Evolutionary conservation across 768 basidiomycete genomes (phyloP), one percentile per base, ranked within the genome.

Genomic region (Lactifluus piperatus): DNA sequence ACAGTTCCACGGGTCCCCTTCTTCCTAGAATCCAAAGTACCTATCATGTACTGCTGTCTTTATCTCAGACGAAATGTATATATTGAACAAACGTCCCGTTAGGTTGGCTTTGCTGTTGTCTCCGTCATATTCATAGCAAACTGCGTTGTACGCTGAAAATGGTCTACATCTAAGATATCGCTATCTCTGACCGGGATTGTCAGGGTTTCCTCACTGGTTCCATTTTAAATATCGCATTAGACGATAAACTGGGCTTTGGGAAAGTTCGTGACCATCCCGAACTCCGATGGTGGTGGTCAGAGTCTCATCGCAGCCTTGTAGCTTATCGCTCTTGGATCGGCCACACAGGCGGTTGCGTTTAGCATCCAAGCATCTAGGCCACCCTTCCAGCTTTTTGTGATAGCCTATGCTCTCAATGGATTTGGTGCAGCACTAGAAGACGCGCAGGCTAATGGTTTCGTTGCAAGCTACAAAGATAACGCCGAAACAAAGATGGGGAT

Each of bases 1-100:
- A 90, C 68, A 84, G 83, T 13, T 78, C 83, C 0, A 80, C 81
- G 14, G 90, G 90, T 1, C 88, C 90, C 1, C 70, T 93, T 20
- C 70, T 92, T 5, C 89, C 87, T 1, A 76, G 82, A 11, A 83
- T 92, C 49, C 88, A 87, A 68, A 68, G 70, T 7, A 77, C 80
- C 67, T 80, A 79, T 67, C 72, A 74, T 64, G 80, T 79, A 64
- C 20, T 16, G 26, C 20, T 16, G 26, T 51, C 37, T 54, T 18
- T 20, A 37, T 26, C 22, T 41, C 32, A 8, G 34, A 2, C 32
- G 13, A 10, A 4, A 4, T 36, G 26, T 2, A 24, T 27, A 7
- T 53, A 51, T 44, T 50, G 36, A 54, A 45, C 62, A 36, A 48
- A 37, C 20, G 13, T 26, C 50, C 26, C 18, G 24, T 32, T 59